Percentiles rank a stretch among this genome's conserved stretches.
These are phyloP conservation scores for Globisporangium lucens DNA, from an alignment of 352 stramenopile genomes.

Conservation along the genomic window DNA sequence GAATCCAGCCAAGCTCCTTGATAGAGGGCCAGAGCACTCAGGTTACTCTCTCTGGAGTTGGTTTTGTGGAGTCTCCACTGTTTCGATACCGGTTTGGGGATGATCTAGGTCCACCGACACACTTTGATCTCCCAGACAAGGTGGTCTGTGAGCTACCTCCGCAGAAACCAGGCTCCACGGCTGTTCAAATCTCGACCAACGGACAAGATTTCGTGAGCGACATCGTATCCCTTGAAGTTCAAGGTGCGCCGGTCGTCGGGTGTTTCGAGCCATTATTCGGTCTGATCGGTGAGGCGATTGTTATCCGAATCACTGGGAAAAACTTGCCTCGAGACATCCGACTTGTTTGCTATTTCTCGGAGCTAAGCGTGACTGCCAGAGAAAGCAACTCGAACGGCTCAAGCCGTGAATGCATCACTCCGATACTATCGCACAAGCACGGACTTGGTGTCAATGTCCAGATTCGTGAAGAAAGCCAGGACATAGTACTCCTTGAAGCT, in stretches of 20 bases:
- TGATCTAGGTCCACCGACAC: not conserved
- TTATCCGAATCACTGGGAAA: slow-evolving; percentile 23
- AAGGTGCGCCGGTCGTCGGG: slow-evolving; percentile 18
- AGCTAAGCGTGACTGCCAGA: slow-evolving; percentile 6
- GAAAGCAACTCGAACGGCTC: not conserved
- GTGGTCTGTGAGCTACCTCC: slow-evolving; percentile 7
- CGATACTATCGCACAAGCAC: not conserved
- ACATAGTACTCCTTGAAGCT: slow-evolving; percentile 21
- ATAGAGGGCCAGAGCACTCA: slow-evolving; percentile 1
- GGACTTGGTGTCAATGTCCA: slow-evolving; percentile 11
- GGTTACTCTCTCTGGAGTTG: slow-evolving; percentile 2
- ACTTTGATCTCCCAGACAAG: not conserved
- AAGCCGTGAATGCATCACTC: not conserved
- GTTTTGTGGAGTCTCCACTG: slow-evolving; percentile 14
- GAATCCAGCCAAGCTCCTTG: slow-evolving; percentile 1
- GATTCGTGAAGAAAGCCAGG: slow-evolving; percentile 27
- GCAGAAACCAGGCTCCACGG: slow-evolving; percentile 1
- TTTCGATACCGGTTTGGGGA: slow-evolving; percentile 13
- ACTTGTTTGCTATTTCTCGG: slow-evolving; percentile 23
- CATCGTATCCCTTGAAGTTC: slow-evolving; percentile 12
- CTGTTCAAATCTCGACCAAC: slow-evolving; percentile 31
- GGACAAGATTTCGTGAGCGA: slow-evolving; percentile 36
- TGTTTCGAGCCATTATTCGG: slow-evolving; percentile 21
- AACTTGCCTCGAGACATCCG: slow-evolving; percentile 22
- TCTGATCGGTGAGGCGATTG: slow-evolving; percentile 18